Evolutionary conservation across 345 rosid species (phyloP), one percentile per base, ranked within the genome.

Genomic region (Salix caprea): DNA sequence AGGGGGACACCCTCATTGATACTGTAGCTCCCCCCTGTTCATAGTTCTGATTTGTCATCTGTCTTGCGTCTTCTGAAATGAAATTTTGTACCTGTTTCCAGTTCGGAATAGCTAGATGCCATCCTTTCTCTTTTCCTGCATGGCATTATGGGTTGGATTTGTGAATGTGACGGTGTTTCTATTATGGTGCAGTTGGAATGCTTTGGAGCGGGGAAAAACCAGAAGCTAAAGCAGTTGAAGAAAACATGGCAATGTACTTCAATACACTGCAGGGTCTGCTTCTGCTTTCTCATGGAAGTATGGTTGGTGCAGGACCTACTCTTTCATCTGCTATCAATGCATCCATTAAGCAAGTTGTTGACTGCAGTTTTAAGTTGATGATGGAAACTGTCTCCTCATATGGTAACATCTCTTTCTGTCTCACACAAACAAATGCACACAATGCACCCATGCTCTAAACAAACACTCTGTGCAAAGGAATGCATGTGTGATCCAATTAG

Each of bases 261-360:
- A 93, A 95, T 66, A 78, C 86, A 24, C 82, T 93, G 70, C 98
- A 95, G 83, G 99, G 97, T 69, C 87, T 95, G 76, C 84, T 93
- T 74, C 83, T 95, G 82, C 84, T 88, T 77, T 91, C 91, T 71
- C 92, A 89, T 83, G 97, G 93, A 75, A 95, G 91, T 79, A 87
- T 79, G 23, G 89, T 91, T 77, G 93, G 94, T 40, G 91, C 98
- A 36, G 98, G 99, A 7, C 87, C 92, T 32, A 93, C 99, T n/a
- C 96, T 95, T 70, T 87, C 90, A 46, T 86, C 91, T 1, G 80
- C 65, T 44, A 88, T 93, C 65, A 92, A 86, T 19, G 82, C 79
- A 15, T 86, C 91, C 7, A 85, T 89, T 74, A 91, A 89, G 89
- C 86, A 87, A 82, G 90, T 93, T 46, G 97, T 93, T 68, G 94